phyloP scores from a whole-genome alignment of 2,329 filamentous ascomycete species.

The Fulvia fulva region DNA sequence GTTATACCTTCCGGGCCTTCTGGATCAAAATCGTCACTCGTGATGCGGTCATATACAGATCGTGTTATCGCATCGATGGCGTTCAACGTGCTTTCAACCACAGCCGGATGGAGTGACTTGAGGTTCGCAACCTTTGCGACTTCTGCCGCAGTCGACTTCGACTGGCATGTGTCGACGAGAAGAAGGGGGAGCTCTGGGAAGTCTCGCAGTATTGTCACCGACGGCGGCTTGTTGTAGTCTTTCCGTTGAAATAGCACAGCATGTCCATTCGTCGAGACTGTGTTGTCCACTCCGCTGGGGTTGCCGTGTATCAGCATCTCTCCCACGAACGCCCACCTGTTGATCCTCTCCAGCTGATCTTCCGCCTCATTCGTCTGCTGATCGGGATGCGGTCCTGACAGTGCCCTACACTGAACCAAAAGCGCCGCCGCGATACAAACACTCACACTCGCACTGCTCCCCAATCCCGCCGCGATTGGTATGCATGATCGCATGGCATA shows the following conservation, averaged over 20 bases:
- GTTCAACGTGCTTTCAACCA: slow-evolving; percentile 77
- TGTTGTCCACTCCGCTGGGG: slow-evolving; percentile 95
- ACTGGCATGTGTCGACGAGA: slow-evolving; percentile 81
- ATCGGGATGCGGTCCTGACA: slow-evolving; percentile 87
- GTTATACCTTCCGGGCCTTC: slow-evolving; percentile 61
- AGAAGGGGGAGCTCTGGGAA: slow-evolving; percentile 91
- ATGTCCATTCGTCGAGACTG: slow-evolving; percentile 87
- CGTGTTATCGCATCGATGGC: slow-evolving; percentile 73
- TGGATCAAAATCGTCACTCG: slow-evolving; percentile 62
- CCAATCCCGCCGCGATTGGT: slow-evolving; percentile 84
- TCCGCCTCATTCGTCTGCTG: slow-evolving; percentile 85
- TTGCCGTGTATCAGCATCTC: slow-evolving; percentile 98
- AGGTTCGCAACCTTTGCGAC: slow-evolving; percentile 80
- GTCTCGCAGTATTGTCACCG: slow-evolving; percentile 71
- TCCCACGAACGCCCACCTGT: slow-evolving; percentile 93
- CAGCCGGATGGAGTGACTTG: slow-evolving; percentile 65
- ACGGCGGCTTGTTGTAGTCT: slow-evolving; percentile 68
- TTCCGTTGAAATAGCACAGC: slow-evolving; percentile 84
- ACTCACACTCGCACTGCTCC: slow-evolving; percentile 89
- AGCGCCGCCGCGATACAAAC: slow-evolving; percentile 84
- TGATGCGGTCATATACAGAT: slow-evolving; percentile 54
- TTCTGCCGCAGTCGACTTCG: slow-evolving; percentile 79
- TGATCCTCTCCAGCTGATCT: slow-evolving; percentile 88
- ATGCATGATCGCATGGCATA: slow-evolving; percentile 93
- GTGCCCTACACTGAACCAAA: slow-evolving; percentile 73